Conservation (phyloP, 306 rosid genomes). For the Trichosanthes cucumerina region DNA sequence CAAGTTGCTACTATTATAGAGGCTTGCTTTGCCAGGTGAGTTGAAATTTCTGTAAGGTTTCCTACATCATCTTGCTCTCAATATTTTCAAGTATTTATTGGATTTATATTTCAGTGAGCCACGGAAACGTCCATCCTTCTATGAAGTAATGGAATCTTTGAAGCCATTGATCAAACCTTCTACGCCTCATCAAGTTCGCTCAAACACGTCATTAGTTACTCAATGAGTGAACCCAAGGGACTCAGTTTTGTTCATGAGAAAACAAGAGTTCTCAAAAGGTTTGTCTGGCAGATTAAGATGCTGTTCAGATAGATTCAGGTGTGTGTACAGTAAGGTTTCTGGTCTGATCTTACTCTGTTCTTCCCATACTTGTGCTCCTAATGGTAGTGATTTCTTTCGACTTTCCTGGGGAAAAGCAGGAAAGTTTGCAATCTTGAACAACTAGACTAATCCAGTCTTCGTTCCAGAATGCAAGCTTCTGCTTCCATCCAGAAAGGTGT, state of each 20-base stretch:
- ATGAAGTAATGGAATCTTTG: constrained; percentile 77
- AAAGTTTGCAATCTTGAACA: constrained; percentile 3
- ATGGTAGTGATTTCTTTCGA: background rate
- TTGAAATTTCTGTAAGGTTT: constrained; percentile 10
- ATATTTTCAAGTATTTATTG: background rate
- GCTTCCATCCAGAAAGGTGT: background rate
- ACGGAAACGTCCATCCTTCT: constrained; percentile 87
- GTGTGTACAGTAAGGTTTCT: background rate
- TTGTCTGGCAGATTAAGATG: constrained; percentile 3
- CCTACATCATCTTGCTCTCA: background rate
- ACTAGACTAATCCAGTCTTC: background rate
- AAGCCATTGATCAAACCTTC: constrained; percentile 66
- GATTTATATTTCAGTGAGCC: constrained; percentile 49
- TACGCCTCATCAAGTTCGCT: constrained; percentile 55
- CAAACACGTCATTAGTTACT: constrained; percentile 37
- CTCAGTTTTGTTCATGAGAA: constrained; percentile 19
- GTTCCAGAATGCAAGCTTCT: background rate
- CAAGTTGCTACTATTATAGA: constrained; percentile 70
- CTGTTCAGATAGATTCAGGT: constrained; percentile 11
- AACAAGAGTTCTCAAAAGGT: constrained; percentile 7
- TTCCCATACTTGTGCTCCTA: background rate
- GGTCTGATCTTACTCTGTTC: background rate
- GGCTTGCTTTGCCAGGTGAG: constrained; percentile 93
- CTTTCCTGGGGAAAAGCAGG: background rate
- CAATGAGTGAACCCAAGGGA: constrained; percentile 28